These are phyloP conservation scores for Monilinia aucupariae DNA, from an alignment of 2,329 filamentous ascomycete genomes.

Conservation along the genomic window DNA sequence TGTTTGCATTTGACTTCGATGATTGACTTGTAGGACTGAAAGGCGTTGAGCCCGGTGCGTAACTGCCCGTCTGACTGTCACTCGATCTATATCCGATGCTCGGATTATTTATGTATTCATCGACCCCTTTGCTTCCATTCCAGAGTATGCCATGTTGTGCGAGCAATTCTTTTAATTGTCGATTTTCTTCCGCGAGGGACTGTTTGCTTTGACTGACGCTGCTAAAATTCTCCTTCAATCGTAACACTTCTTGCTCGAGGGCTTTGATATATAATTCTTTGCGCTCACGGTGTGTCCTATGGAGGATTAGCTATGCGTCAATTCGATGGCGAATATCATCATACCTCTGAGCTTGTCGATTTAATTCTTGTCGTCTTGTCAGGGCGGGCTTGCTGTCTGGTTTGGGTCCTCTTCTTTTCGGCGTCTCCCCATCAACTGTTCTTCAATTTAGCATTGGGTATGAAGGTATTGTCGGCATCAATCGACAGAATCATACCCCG, in stretches of 20 bases:
- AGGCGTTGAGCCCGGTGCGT: constrained; percentile 42
- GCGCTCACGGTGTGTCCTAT: constrained; percentile 88
- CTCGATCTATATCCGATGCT: constrained; percentile 47
- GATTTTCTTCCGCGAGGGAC: constrained; percentile 71
- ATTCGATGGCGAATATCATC: constrained; percentile 16
- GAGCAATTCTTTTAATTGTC: constrained; percentile 57
- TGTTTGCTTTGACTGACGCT: constrained; percentile 71
- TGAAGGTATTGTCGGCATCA: neutral
- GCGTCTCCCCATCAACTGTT: constrained; percentile 67
- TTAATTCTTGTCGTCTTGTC: constrained; percentile 87
- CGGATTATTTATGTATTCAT: constrained; percentile 39
- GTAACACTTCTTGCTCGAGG: constrained; percentile 84
- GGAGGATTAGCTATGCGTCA: constrained; percentile 17
- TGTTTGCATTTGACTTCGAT: constrained; percentile 20
- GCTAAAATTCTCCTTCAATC: constrained; percentile 79
- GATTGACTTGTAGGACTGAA: constrained; percentile 31
- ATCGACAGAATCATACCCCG: constrained; percentile 49
- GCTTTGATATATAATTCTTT: constrained; percentile 96
- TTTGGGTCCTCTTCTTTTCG: constrained; percentile 89
- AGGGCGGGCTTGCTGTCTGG: constrained; percentile 93
- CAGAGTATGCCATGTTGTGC: constrained; percentile 47
- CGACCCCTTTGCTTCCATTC: constrained; percentile 32
- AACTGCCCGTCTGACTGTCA: constrained; percentile 59
- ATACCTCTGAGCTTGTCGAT: constrained; percentile 91
- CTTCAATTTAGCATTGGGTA: constrained; percentile 14